Base-by-base conservation (phyloP, 2,329 filamentous ascomycete genomes). In the Cladophialophora psammophila region DNA sequence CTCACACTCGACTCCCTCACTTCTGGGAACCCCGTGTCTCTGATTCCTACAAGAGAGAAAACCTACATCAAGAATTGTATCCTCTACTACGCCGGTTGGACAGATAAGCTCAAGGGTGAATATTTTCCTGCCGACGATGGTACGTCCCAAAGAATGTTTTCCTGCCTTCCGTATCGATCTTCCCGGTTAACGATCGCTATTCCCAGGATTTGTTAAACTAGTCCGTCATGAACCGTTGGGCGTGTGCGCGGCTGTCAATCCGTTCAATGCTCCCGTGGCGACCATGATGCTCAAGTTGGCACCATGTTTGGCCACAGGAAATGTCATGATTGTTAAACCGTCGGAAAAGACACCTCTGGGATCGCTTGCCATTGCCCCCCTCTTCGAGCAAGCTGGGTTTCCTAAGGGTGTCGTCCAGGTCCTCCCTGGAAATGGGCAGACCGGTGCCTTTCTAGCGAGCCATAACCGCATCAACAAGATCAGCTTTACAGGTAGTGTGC, bases 401-500 rank as follows among this genome's bases (percentile, higher is more conserved):
- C 86, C 87, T 2, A 82, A 85, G 0, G 88, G 88, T 32, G 86
- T 90, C 15, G 73, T 90, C 1, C 87, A 89, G 72, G 83, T 80
- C 0, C 76, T 90, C 1, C 84, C 85, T 58, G 88, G 88, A 5
- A 85, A 85, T 58, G 87, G 89, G 69, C 78, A 80, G 42, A 82
- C 90, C 3, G 88, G 88, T 2, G 85, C 84, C 0, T 81, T 81
- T 80, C 74, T 90, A 56, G 88, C 86, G 0, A 75, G 73, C n/a
- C 87, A 90, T 72, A 85, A 85, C 0, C 83, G 80, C 20, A 83
- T 90, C 63, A 80, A 83, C 62, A 90, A 88, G 80, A 84, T 90
- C 73, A 83, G 80, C 70, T 90, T 90, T 76, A 90, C 88, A 0
- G 87, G 88, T 1, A 87, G 84, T 13, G 85, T 81, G 5, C 78